Evolutionary conservation across 176 grass and related monocot species (phyloP).

Genomic region (Puya raimondii): DNA sequence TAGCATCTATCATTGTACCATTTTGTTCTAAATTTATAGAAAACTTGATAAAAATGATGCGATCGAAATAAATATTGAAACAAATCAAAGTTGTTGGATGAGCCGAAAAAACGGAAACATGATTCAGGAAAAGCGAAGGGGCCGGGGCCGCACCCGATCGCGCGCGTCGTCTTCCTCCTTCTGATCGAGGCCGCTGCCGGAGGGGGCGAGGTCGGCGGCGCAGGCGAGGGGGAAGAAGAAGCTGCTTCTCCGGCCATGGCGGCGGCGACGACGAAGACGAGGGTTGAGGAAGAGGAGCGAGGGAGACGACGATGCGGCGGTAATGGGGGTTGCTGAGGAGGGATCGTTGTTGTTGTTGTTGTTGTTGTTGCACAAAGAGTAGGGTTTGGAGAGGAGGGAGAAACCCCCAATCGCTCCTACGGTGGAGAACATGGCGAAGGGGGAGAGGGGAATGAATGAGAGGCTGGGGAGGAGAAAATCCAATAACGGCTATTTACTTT

Average conservation of each 20-base stretch:
- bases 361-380: background rate
- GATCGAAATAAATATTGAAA: background rate
- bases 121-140: too few species aligned
- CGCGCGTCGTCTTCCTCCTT: slow-evolving; percentile 29
- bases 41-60: background rate
- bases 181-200: slow-evolving; percentile 20
- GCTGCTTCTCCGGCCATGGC: slow-evolving; percentile 17
- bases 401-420: slow-evolving; percentile 9
- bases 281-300: background rate
- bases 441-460: slow-evolving; percentile 16
- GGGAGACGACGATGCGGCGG: background rate
- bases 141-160: slow-evolving; percentile 28
- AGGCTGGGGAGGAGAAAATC: slow-evolving; percentile 7
- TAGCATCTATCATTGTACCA: too few species aligned
- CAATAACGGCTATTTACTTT: too few species aligned
- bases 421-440: background rate
- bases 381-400: slow-evolving; percentile 6
- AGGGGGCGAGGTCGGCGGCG: slow-evolving; percentile 5
- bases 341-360: background rate
- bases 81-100: background rate
- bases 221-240: background rate
- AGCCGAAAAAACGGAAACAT: too few species aligned
- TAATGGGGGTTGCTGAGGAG: background rate
- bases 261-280: background rate
- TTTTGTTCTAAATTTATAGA: background rate